Evolutionary conservation across 768 basidiomycete species (phyloP).

Genomic region (Trametes sanguinea): DNA sequence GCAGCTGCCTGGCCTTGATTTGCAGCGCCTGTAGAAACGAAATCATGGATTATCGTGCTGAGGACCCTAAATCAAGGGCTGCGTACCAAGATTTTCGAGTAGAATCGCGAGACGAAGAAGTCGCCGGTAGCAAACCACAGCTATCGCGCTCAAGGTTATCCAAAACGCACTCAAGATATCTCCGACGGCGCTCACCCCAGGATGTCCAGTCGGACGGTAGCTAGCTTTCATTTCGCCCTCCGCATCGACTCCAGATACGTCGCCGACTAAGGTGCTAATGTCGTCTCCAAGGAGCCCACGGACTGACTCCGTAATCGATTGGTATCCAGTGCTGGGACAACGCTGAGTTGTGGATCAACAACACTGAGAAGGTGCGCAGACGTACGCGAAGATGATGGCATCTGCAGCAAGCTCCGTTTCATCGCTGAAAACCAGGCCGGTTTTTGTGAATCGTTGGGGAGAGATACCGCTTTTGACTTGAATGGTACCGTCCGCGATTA

Average conservation of each 20-base stretch:
- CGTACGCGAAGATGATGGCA: slow-evolving; percentile 35
- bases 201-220: slow-evolving; percentile 45
- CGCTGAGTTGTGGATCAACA: background rate
- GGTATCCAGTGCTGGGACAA: slow-evolving; percentile 36
- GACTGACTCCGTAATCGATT: slow-evolving; percentile 34
- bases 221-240: slow-evolving; percentile 42
- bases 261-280: slow-evolving; percentile 33
- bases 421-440: slow-evolving; percentile 33
- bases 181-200: slow-evolving; percentile 33
- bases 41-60: background rate
- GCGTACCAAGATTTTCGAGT: slow-evolving; percentile 40
- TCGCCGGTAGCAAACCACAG: slow-evolving; percentile 46
- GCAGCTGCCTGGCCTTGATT: slow-evolving; percentile 39
- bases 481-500: slow-evolving; percentile 26
- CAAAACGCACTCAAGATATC: too few species aligned
- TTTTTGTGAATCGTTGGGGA: slow-evolving; percentile 13
- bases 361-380: background rate
- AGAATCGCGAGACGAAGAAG: slow-evolving; percentile 35
- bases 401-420: slow-evolving; percentile 33
- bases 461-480: slow-evolving; percentile 26
- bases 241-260: slow-evolving; percentile 42
- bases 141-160: slow-evolving; percentile 21
- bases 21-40: slow-evolving; percentile 33
- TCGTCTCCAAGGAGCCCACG: slow-evolving; percentile 39
- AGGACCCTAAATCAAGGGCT: too few species aligned